Percentiles rank a stretch among this genome's conserved stretches.
phyloP scores from a whole-genome alignment of 2,329 filamentous ascomycete genomes.

The Penicillium oxalicum region DNA sequence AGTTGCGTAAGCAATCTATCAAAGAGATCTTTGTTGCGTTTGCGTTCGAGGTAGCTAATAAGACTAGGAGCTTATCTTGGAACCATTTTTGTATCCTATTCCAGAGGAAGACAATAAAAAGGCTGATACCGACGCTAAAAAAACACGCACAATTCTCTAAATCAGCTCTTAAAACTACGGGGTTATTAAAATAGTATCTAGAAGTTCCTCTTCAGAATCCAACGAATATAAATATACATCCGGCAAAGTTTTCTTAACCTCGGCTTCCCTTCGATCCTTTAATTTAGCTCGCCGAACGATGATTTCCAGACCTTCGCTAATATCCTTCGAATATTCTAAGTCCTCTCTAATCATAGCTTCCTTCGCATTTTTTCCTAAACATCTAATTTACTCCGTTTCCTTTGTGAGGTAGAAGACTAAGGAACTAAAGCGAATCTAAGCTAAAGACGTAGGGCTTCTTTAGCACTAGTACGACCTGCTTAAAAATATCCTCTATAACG shows the following conservation, averaged over 20 bases:
- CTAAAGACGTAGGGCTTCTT: neutral
- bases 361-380: conserved; percentile 1
- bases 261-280: neutral
- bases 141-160: conserved; percentile 1
- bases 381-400: neutral
- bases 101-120: neutral
- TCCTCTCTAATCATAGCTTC: conserved; percentile 3
- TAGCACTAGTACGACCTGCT: neutral
- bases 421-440: neutral
- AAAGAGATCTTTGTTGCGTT: neutral
- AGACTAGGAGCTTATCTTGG: conserved; percentile 1
- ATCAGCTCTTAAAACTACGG: conserved; percentile 1
- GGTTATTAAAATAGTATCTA: conserved; percentile 1
- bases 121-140: too few species aligned
- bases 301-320: conserved; percentile 1
- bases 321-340: conserved; percentile 4
- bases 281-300: neutral
- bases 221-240: conserved; percentile 1
- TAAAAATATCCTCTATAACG: neutral
- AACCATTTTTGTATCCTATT: neutral
- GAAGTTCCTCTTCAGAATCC: conserved; percentile 3
- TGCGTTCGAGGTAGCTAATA: neutral
- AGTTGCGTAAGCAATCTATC: neutral
- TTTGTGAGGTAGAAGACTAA: neutral
- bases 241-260: neutral